These are phyloP conservation scores for Penicillium cataractarum DNA, from an alignment of 495 filamentous ascomycete genomes.

Conservation along the genomic window DNA sequence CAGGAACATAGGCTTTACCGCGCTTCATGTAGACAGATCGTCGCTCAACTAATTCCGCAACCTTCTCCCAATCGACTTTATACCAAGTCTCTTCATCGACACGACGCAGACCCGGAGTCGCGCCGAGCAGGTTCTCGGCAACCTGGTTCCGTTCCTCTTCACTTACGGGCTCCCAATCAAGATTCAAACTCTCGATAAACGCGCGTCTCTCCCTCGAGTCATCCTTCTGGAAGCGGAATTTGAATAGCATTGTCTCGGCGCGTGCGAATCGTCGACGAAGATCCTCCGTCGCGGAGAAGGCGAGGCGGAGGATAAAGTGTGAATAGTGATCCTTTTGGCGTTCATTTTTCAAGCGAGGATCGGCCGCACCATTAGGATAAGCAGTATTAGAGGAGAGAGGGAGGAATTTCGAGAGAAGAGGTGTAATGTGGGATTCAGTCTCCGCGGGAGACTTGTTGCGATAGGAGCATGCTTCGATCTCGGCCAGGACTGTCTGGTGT, in stretches of 20 bases:
- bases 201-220: slow-evolving; percentile 66
- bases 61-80: slow-evolving; percentile 92
- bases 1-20: slow-evolving; percentile 92
- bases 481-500: slow-evolving; percentile 72
- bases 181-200: slow-evolving; percentile 77
- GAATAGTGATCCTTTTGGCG: slow-evolving; percentile 96
- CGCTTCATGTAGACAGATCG: slow-evolving; percentile 74
- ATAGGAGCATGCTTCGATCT: slow-evolving; percentile 95
- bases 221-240: slow-evolving; percentile 73
- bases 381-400: slow-evolving; percentile 79
- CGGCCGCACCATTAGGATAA: slow-evolving; percentile 49
- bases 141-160: slow-evolving; percentile 72
- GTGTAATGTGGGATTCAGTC: slow-evolving; percentile 75
- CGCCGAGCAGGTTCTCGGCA: slow-evolving; percentile 54
- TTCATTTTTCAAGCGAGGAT: slow-evolving; percentile 63
- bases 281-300: slow-evolving; percentile 90
- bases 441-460: slow-evolving; percentile 83
- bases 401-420: slow-evolving; percentile 82
- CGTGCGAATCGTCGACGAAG: slow-evolving; percentile 85
- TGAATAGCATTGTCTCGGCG: slow-evolving; percentile 87
- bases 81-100: slow-evolving; percentile 85
- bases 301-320: slow-evolving; percentile 94
- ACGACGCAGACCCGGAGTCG: slow-evolving; percentile 55
- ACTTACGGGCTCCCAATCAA: slow-evolving; percentile 80
- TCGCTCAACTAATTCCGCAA: slow-evolving; percentile 85